Evolutionary conservation across 2,329 filamentous ascomycete species (phyloP).

Genomic region (Leptographium flavum): DNA sequence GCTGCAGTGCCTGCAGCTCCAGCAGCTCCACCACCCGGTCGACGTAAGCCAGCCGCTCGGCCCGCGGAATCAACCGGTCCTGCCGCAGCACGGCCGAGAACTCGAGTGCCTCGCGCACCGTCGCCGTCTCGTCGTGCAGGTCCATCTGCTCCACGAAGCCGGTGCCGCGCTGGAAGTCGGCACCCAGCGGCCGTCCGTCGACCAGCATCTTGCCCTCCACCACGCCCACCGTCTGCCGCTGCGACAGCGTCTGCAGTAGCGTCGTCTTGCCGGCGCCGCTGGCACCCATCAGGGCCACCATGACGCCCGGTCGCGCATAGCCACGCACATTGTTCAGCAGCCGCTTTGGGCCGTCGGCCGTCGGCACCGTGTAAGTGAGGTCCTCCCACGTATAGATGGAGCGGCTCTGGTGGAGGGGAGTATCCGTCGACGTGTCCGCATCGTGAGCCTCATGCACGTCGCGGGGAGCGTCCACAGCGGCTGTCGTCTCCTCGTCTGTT

Average conservation of each 20-base stretch:
- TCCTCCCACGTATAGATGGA: too few species aligned
- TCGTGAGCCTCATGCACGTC: too few species aligned
- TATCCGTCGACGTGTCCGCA: too few species aligned
- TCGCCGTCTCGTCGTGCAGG: constrained; percentile 70
- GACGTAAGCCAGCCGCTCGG: constrained; percentile 74
- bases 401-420: too few species aligned
- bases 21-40: constrained; percentile 82
- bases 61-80: constrained; percentile 53
- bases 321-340: too few species aligned
- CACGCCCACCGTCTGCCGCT: constrained; percentile 77
- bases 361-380: too few species aligned
- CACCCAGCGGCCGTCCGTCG: constrained; percentile 52
- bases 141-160: constrained; percentile 91
- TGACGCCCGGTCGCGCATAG: too few species aligned
- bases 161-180: constrained; percentile 80
- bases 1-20: constrained; percentile 81
- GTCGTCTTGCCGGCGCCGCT: constrained; percentile 93
- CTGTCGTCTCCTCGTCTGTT: constrained; percentile 40
- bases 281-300: constrained; percentile 50
- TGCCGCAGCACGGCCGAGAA: constrained; percentile 82
- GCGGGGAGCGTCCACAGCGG: too few species aligned
- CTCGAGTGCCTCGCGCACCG: constrained; percentile 74
- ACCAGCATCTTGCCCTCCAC: constrained; percentile 71
- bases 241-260: constrained; percentile 72
- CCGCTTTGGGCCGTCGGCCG: too few species aligned